Percentiles rank a stretch among this genome's conserved stretches.
Conservation (phyloP, 768 basidiomycete species). For the Dioszegia aurantiaca region DNA sequence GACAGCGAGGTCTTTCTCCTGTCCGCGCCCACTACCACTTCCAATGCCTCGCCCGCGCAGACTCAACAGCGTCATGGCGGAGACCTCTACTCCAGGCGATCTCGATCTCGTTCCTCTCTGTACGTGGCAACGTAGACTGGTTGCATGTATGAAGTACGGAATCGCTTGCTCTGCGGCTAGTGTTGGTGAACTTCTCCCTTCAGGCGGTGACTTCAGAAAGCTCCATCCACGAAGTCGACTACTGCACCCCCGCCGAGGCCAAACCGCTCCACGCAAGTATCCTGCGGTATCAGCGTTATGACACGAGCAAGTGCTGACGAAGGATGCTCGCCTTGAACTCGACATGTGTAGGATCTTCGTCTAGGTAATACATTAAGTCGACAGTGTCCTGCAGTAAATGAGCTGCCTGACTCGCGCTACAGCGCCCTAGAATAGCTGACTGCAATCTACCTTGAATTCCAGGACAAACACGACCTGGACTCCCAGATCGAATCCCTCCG, state of each 20-base stretch:
- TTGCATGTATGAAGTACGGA: too few species aligned
- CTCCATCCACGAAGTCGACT: conserved; percentile 6
- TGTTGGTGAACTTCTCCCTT: not conserved
- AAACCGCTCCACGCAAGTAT: conserved; percentile 5
- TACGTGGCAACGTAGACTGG: too few species aligned
- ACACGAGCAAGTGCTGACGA: not conserved
- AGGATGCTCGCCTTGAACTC: conserved; percentile 39
- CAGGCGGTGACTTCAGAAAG: not conserved
- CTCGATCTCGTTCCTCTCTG: too few species aligned
- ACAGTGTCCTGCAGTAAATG: conserved; percentile 14
- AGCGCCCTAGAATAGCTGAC: not conserved
- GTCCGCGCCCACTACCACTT: too few species aligned
- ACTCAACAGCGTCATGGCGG: too few species aligned
- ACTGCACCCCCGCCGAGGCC: conserved; percentile 2
- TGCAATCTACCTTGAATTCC: conserved; percentile 41
- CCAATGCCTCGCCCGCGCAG: too few species aligned
- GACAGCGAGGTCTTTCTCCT: too few species aligned
- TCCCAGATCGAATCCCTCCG: conserved; percentile 34
- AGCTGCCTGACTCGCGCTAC: too few species aligned
- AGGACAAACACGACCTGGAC: conserved; percentile 37
- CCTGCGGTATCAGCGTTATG: not conserved
- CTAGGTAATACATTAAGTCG: conserved; percentile 42
- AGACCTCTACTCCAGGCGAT: too few species aligned
- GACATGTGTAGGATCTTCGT: conserved; percentile 36
- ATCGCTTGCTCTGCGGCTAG: too few species aligned